Percentiles rank a stretch among this genome's conserved stretches.
phyloP scores from a whole-genome alignment of 73 alveolate genomes.

The Uronychia setigera region DNA sequence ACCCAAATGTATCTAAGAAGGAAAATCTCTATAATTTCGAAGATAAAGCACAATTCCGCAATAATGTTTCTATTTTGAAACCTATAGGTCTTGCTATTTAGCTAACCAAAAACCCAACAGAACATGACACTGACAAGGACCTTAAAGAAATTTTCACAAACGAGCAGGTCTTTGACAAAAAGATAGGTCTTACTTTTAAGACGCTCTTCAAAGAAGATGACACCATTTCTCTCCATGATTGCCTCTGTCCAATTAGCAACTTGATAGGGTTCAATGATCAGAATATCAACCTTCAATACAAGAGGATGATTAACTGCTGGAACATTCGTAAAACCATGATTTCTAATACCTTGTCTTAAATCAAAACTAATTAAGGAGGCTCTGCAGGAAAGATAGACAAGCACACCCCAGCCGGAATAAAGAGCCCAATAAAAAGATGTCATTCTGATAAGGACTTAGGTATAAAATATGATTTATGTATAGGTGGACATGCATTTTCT shows the following conservation, averaged over 20 bases:
- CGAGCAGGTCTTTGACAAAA: background rate
- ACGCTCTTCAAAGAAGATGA: background rate
- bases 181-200: background rate
- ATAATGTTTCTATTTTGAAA: slow-evolving; percentile 11
- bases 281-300: background rate
- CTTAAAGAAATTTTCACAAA: slow-evolving; percentile 26
- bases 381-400: too few species aligned
- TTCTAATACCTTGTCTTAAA: too few species aligned
- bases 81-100: slow-evolving; percentile 38
- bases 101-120: slow-evolving; percentile 41
- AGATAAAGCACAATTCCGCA: background rate
- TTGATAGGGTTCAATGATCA: background rate
- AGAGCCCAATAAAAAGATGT: too few species aligned
- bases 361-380: too few species aligned
- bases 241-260: background rate
- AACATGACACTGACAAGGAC: slow-evolving; percentile 13
- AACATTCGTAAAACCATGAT: background rate
- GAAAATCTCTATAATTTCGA: slow-evolving; percentile 47
- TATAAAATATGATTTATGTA: too few species aligned
- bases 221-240: background rate
- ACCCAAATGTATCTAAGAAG: slow-evolving; percentile 17
- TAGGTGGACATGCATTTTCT: too few species aligned
- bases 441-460: too few species aligned
- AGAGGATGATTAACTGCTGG: background rate
- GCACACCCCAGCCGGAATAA: too few species aligned